A percentile compares a stretch with the other conserved stretches of the same genome.
phyloP scores from a whole-genome alignment of 73 alveolate genomes.

The Symbiodinium pilosum region DNA sequence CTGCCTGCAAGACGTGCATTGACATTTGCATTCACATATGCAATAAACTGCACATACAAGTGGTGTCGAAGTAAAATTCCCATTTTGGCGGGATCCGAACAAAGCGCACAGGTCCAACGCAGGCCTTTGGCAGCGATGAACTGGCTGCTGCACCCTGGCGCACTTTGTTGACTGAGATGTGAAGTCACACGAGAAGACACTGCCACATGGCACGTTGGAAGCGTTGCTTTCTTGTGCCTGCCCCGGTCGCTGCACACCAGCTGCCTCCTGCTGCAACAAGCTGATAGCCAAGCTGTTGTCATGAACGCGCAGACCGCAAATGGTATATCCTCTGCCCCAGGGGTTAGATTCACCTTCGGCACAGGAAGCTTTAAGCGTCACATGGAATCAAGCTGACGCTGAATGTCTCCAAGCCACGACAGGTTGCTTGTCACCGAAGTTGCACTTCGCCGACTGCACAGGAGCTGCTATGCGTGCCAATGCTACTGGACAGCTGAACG shows the following conservation, averaged over 20 bases:
- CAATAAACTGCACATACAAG: too few species aligned
- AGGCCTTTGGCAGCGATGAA: conserved; percentile 11
- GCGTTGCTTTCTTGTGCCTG: too few species aligned
- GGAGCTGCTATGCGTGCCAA: not conserved
- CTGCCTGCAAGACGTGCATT: not conserved
- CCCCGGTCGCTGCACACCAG: not conserved
- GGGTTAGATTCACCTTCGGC: conserved; percentile 44
- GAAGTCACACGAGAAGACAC: too few species aligned
- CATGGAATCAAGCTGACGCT: not conserved
- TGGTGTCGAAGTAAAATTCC: not conserved
- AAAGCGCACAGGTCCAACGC: not conserved
- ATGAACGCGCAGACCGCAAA: not conserved
- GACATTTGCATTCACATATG: not conserved
- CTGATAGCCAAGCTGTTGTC: too few species aligned
- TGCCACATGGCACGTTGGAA: too few species aligned
- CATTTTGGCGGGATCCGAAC: not conserved
- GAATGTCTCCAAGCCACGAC: conserved; percentile 56
- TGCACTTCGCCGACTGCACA: conserved; percentile 56
- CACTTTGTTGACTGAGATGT: too few species aligned
- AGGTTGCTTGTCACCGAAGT: conserved; percentile 75
- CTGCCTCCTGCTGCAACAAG: not conserved
- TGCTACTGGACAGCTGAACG: not conserved
- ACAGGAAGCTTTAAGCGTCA: not conserved
- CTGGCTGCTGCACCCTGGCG: not conserved
- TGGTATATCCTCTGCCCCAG: conserved; percentile 59